A percentile compares a stretch with the other conserved stretches of the same genome.
Conservation (phyloP, 1,139 yeast genomes). For the Sugiyamaella japonica region DNA sequence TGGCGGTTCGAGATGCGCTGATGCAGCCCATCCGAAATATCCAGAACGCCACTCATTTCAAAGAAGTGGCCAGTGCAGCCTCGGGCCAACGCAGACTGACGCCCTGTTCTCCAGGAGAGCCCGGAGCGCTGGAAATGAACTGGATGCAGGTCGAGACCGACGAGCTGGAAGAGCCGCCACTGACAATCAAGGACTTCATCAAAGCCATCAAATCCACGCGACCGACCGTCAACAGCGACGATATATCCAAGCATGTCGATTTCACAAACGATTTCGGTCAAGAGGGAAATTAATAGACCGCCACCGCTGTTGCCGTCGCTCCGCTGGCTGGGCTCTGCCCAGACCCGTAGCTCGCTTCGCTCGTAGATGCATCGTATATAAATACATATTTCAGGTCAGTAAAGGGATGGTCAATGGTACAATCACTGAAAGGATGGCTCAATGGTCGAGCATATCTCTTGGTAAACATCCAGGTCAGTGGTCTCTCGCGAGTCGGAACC, state of each 20-base stretch:
- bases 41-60: conserved; percentile 95
- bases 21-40: conserved; percentile 98
- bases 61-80: conserved; percentile 44
- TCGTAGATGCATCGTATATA: background rate
- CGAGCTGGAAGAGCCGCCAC: conserved; percentile 83
- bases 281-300: conserved; percentile 69
- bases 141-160: conserved; percentile 94
- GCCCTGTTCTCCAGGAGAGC: conserved; percentile 97
- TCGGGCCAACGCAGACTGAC: conserved; percentile 55
- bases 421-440: conserved; percentile 41
- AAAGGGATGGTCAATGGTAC: background rate
- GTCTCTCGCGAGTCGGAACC: conserved; percentile 48
- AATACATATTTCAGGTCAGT: no score
- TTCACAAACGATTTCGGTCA: conserved; percentile 96
- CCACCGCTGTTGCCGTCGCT: background rate
- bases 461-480: conserved; percentile 40
- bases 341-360: conserved; percentile 8
- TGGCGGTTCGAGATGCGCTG: conserved; percentile 93
- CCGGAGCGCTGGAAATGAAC: conserved; percentile 79
- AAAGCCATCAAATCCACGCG: conserved; percentile 89
- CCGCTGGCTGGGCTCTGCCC: conserved; percentile 3
- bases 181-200: conserved; percentile 87
- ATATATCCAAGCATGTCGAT: conserved; percentile 76
- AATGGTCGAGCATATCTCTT: conserved; percentile 26
- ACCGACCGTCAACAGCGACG: conserved; percentile 89